These are phyloP conservation scores for Globisporangium rhizosaccharum DNA, from an alignment of 352 stramenopile genomes.

Conservation along the genomic window DNA sequence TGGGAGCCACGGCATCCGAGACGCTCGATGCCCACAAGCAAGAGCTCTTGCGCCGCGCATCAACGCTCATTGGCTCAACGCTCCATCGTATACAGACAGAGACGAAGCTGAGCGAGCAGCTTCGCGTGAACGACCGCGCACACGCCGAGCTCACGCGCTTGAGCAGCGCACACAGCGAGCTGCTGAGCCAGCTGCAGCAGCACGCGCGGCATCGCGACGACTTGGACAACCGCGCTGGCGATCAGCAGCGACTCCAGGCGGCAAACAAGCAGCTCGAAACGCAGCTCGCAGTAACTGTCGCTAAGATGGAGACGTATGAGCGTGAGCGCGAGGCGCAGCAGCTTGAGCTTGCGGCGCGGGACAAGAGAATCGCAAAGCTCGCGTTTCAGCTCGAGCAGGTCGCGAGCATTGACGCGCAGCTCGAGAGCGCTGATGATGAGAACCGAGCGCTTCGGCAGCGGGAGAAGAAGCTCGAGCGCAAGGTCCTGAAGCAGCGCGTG, in stretches of 20 bases:
- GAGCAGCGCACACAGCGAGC: background rate
- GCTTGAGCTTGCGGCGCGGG: background rate
- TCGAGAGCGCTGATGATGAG: constrained; percentile 14
- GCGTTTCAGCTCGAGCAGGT: constrained; percentile 16
- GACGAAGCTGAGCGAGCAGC: background rate
- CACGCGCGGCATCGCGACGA: background rate
- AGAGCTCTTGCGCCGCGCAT: constrained; percentile 6
- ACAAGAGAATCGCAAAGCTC: constrained; percentile 9
- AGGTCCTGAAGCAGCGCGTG: constrained; percentile 27
- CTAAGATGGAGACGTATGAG: background rate
- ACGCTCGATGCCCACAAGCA: constrained; percentile 2
- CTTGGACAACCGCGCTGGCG: background rate
- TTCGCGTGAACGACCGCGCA: background rate
- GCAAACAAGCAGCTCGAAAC: constrained; percentile 10
- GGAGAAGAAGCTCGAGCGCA: constrained; percentile 20
- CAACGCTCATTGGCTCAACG: constrained; percentile 3
- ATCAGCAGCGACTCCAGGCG: background rate
- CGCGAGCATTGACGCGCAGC: constrained; percentile 15
- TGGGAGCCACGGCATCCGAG: background rate
- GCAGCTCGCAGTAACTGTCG: background rate
- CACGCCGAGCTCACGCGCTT: constrained; percentile 3
- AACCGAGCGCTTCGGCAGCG: constrained; percentile 9
- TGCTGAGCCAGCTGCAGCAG: constrained; percentile 5
- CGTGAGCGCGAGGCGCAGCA: constrained; percentile 5
- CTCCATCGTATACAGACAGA: constrained; percentile 4